Conservation (phyloP, 139 green algal species). For the Raphidocelis subcapitata region DNA sequence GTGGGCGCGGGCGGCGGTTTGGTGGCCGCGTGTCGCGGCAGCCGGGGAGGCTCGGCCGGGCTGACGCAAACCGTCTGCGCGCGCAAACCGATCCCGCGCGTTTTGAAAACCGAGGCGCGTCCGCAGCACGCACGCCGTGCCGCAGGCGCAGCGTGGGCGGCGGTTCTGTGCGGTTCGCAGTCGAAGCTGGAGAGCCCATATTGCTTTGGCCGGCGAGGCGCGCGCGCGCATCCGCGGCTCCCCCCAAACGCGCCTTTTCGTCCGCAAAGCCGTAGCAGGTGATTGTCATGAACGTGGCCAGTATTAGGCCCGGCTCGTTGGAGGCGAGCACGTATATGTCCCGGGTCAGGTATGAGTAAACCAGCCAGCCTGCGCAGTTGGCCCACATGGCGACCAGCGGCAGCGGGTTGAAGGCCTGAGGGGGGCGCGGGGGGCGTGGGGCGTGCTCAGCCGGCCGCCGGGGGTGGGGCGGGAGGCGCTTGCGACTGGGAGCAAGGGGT, state of each 20-base stretch:
- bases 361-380: slow-evolving; percentile 27
- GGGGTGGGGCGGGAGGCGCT: neutral
- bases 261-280: slow-evolving; percentile 28
- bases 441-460: no score
- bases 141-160: no score
- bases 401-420: slow-evolving; percentile 26
- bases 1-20: no score
- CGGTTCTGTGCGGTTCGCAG: no score
- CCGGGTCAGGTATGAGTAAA: slow-evolving; percentile 22
- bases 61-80: neutral
- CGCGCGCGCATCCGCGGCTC: neutral
- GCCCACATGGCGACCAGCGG: slow-evolving; percentile 29
- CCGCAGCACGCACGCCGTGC: no score
- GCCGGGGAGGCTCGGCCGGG: neutral
- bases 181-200: neutral
- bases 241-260: slow-evolving; percentile 8
- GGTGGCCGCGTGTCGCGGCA: no score
- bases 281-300: slow-evolving; percentile 14
- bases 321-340: slow-evolving; percentile 27
- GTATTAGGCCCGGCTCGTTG: slow-evolving; percentile 13
- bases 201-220: neutral
- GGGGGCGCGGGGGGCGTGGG: neutral
- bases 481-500: neutral
- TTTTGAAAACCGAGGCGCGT: no score
- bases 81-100: neutral